Base-by-base conservation (phyloP, 768 basidiomycete species). In the Rhizopogon vinicolor region DNA sequence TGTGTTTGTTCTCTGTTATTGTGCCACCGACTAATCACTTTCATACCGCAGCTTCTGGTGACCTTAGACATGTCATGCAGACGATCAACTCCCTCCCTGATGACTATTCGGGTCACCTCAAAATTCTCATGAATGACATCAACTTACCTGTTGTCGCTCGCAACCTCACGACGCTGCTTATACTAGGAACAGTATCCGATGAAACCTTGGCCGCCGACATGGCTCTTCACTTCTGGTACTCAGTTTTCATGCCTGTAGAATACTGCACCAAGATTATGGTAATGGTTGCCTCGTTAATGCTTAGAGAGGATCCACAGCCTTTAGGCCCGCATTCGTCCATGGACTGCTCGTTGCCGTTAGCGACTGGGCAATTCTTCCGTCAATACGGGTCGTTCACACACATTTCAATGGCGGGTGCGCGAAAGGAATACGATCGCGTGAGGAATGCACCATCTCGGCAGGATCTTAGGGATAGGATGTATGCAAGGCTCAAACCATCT, bases 171-270 rank as follows among this genome's bases (percentile, higher is more conserved):
- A 54, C 80, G 12, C 72, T 81, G 19, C 59, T 74, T 19, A 72
- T 79, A 42, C 66, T 81, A n/a, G 71, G 72, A 3, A 67, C 59
- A 18, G 58, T 73, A 41, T 46, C 65, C 2, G 69, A 78, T 51
- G 54, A 63, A 53, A 49, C 10, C 6, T 19, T 70, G 18, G 75
- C 74, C 1, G 78, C 72, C 7, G 80, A 80, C 40, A 60, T 72
- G 3, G 78, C 77, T 5, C 67, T 79, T 19, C 79, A 81, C 55
- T 73, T 77, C 51, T 79, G 76, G 75, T 78, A 78, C 52, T 81
- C 79, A 1, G 68, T 68, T 7, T 75, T 74, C 54, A 48, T 79
- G 41, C 76, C 77, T 7, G 52, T 51, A 40, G 64, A 67, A 42
- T 72, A 78, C 56, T 60, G 60, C 12, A 7, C 66, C 3, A 55